A percentile compares a stretch with the other conserved stretches of the same genome.
phyloP scores from a whole-genome alignment of 176 grass and related monocot genomes.

The Coix lacrymajobi region DNA sequence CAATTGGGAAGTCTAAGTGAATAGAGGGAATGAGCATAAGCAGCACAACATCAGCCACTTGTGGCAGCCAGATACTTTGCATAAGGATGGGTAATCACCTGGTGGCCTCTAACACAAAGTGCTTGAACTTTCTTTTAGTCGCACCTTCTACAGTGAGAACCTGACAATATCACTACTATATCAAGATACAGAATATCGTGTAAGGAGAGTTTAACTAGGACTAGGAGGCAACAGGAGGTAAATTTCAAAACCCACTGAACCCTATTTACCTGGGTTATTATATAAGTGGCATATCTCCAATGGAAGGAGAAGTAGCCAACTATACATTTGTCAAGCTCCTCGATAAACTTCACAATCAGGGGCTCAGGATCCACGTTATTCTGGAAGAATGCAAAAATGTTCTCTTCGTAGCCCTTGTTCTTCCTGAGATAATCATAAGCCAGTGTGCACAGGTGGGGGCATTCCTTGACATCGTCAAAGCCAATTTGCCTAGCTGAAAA shows the following conservation, averaged over 20 bases:
- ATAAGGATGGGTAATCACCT: slow-evolving; percentile 35
- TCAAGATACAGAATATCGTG: slow-evolving; percentile 23
- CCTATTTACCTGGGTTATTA: slow-evolving; percentile 64
- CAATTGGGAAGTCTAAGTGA: neutral
- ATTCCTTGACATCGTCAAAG: slow-evolving; percentile 56
- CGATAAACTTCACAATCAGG: slow-evolving; percentile 57
- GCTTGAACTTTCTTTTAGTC: slow-evolving; percentile 69
- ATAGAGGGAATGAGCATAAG: neutral
- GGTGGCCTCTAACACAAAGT: slow-evolving; percentile 85
- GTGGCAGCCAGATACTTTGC: neutral
- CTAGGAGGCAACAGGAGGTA: neutral
- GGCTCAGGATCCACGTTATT: slow-evolving; percentile 37
- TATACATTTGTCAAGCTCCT: slow-evolving; percentile 87
- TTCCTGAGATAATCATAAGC: slow-evolving; percentile 73
- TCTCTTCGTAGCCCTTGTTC: slow-evolving; percentile 68
- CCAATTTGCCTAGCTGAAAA: slow-evolving; percentile 81
- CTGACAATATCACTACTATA: slow-evolving; percentile 40
- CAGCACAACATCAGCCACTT: neutral
- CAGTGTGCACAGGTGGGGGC: slow-evolving; percentile 66
- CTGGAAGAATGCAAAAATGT: slow-evolving; percentile 70
- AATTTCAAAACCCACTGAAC: neutral
- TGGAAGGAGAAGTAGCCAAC: slow-evolving; percentile 91
- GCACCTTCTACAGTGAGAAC: slow-evolving; percentile 56
- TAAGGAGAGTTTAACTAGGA: neutral
- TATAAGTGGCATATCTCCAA: slow-evolving; percentile 68